These are phyloP conservation scores for Boehmeria nivea DNA, from an alignment of 306 rosid genomes.

Conservation along the genomic window DNA sequence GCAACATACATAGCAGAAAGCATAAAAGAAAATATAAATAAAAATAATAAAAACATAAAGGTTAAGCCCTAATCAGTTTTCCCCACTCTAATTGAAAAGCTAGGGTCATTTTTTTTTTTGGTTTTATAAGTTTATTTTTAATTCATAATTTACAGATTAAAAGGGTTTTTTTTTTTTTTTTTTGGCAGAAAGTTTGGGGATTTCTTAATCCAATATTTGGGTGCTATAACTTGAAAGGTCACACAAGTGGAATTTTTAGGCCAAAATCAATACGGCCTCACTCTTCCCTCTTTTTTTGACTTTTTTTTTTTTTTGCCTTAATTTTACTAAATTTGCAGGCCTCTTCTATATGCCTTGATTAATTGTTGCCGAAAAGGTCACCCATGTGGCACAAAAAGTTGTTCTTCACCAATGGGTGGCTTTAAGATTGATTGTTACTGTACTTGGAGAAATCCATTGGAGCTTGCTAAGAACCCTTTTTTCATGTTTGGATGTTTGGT, in stretches of 20 bases:
- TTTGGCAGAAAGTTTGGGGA: no score
- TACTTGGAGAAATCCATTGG: background rate
- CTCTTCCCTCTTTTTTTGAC: constrained; percentile 10
- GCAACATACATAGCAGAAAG: constrained; percentile 48
- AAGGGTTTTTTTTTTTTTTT: background rate
- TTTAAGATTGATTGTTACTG: constrained; percentile 1
- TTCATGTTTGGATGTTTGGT: no score
- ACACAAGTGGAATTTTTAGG: background rate
- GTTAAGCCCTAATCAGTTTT: constrained; percentile 18
- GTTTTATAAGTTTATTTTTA: no score
- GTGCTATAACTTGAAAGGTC: constrained; percentile 8
- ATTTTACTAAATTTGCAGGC: constrained; percentile 9
- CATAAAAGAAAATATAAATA: constrained; percentile 20
- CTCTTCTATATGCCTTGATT: constrained; percentile 13
- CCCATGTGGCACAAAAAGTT: constrained; percentile 12
- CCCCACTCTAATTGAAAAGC: constrained; percentile 15
- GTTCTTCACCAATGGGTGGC: constrained; percentile 15
- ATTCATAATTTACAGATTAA: no score
- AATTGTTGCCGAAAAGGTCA: constrained; percentile 5
- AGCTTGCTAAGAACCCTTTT: no score
- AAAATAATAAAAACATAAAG: no score
- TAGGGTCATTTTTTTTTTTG: constrained; percentile 4
- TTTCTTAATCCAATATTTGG: constrained; percentile 7
- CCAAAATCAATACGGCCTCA: background rate
- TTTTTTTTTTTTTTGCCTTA: background rate